phyloP scores from a whole-genome alignment of 805 yeast species.

The Metschnikowia cerradonensis region DNA sequence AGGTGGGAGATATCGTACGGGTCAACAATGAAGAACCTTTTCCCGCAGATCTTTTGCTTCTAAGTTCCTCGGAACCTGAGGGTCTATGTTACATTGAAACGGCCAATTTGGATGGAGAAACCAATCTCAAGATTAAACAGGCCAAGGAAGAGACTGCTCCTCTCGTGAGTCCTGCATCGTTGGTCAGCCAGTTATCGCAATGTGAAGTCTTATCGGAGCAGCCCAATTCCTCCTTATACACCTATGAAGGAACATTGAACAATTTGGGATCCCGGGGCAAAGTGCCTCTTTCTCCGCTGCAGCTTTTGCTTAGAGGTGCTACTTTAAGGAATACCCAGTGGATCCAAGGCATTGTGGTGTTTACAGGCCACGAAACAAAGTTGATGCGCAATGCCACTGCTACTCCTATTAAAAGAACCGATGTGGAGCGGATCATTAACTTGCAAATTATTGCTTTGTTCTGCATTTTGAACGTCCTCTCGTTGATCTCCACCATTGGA shows the following conservation, averaged over 20 bases:
- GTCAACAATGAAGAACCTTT: slow-evolving; percentile 84
- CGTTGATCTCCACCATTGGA: slow-evolving; percentile 83
- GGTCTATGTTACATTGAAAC: slow-evolving; percentile 97
- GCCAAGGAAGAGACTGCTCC: slow-evolving; percentile 73
- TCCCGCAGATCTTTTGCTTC: slow-evolving; percentile 85
- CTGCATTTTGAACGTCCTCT: slow-evolving; percentile 66
- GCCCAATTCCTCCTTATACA: slow-evolving; percentile 90
- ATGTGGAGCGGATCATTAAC: slow-evolving; percentile 93
- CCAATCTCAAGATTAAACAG: slow-evolving; percentile 93
- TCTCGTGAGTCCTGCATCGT: slow-evolving; percentile 60
- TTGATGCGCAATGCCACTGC: slow-evolving; percentile 98
- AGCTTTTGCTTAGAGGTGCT: slow-evolving; percentile 90
- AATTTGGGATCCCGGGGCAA: slow-evolving; percentile 44
- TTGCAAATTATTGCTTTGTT: slow-evolving; percentile 87
- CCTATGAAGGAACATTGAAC: slow-evolving; percentile 84
- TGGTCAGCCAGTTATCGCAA: slow-evolving; percentile 29
- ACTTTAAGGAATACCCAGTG: slow-evolving; percentile 90
- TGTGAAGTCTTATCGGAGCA: slow-evolving; percentile 69
- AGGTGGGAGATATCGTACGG: slow-evolving; percentile 86
- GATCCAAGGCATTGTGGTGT: slow-evolving; percentile 90
- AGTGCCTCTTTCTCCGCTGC: slow-evolving; percentile 84
- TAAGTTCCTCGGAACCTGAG: slow-evolving; percentile 95
- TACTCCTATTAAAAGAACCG: slow-evolving; percentile 94
- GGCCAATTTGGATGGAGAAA: slow-evolving; percentile 96
- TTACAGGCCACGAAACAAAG: slow-evolving; percentile 98